phyloP scores from a whole-genome alignment of 2,329 filamentous ascomycete genomes.

The Penicillium sp. region DNA sequence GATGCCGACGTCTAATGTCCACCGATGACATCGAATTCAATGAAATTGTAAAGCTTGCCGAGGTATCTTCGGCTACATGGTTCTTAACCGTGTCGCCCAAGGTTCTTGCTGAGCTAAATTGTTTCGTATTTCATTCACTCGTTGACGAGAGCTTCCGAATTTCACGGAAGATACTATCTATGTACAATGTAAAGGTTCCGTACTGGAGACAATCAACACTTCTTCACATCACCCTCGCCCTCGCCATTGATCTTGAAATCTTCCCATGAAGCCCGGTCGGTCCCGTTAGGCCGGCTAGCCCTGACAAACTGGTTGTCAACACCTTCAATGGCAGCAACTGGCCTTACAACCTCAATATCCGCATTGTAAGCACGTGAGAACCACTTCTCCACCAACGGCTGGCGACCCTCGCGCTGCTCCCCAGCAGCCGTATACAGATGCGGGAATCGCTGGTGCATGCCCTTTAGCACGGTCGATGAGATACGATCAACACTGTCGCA shows the following conservation, averaged over 20 bases:
- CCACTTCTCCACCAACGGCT: slow-evolving; percentile 51
- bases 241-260: slow-evolving; percentile 23
- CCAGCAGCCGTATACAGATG: slow-evolving; percentile 49
- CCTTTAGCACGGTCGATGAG: slow-evolving; percentile 57
- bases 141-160: background rate
- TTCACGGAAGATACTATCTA: background rate
- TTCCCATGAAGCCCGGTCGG: slow-evolving; percentile 50
- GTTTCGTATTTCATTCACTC: background rate
- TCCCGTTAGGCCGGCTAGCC: slow-evolving; percentile 53
- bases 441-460: slow-evolving; percentile 54
- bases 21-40: background rate
- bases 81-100: no score
- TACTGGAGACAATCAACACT: slow-evolving; percentile 10
- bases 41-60: background rate
- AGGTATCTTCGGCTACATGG: no score
- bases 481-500: slow-evolving; percentile 65
- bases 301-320: slow-evolving; percentile 50
- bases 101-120: no score
- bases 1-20: background rate
- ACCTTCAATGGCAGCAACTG: slow-evolving; percentile 47
- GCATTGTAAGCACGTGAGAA: slow-evolving; percentile 44
- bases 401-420: slow-evolving; percentile 25
- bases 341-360: slow-evolving; percentile 50
- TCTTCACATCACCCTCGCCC: slow-evolving; percentile 27
- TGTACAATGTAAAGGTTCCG: slow-evolving; percentile 3